Evolutionary conservation across 2,329 filamentous ascomycete genomes (phyloP).

Genomic region (Sordariomycetes sp.): DNA sequence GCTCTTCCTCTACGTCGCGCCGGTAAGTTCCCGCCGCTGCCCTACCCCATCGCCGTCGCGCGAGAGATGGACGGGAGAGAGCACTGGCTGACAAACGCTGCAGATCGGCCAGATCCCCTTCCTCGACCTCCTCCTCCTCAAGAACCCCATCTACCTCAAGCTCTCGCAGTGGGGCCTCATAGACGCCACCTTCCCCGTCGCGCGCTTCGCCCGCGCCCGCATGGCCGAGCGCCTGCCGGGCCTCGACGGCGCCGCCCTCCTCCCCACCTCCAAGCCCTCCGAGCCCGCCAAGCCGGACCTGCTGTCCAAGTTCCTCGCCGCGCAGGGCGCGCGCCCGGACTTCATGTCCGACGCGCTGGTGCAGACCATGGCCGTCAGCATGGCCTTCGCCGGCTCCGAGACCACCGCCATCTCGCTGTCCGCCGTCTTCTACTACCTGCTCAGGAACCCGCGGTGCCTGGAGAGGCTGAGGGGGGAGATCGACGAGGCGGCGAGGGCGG

Average conservation of each 20-base stretch:
- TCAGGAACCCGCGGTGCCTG: conserved; percentile 50
- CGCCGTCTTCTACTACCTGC: conserved; percentile 62
- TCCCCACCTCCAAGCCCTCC: neutral
- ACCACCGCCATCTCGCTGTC: conserved; percentile 68
- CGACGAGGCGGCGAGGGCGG: conserved; percentile 43
- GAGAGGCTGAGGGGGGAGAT: conserved; percentile 49
- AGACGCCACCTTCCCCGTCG: conserved; percentile 61
- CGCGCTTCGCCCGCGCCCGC: conserved; percentile 57
- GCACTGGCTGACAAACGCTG: neutral
- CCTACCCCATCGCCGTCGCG: neutral
- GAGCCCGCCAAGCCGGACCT: conserved; percentile 42
- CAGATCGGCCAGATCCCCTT: conserved; percentile 65
- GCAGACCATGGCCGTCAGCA: conserved; percentile 60
- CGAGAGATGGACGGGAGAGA: too few species aligned
- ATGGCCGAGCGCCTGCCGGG: conserved; percentile 50
- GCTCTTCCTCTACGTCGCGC: conserved; percentile 61
- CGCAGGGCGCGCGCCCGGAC: conserved; percentile 53
- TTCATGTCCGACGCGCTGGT: conserved; percentile 64
- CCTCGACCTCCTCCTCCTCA: conserved; percentile 58
- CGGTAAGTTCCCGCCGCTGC: conserved; percentile 31
- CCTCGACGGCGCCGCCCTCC: neutral
- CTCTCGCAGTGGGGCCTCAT: conserved; percentile 56
- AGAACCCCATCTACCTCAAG: conserved; percentile 64
- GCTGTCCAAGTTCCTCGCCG: conserved; percentile 62
- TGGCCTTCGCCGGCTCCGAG: conserved; percentile 67